Evolutionary conservation across 1,284 basidiomycete genomes (phyloP), one percentile per base, ranked within the genome.

Genomic region (Microbotryum scabiosae): DNA sequence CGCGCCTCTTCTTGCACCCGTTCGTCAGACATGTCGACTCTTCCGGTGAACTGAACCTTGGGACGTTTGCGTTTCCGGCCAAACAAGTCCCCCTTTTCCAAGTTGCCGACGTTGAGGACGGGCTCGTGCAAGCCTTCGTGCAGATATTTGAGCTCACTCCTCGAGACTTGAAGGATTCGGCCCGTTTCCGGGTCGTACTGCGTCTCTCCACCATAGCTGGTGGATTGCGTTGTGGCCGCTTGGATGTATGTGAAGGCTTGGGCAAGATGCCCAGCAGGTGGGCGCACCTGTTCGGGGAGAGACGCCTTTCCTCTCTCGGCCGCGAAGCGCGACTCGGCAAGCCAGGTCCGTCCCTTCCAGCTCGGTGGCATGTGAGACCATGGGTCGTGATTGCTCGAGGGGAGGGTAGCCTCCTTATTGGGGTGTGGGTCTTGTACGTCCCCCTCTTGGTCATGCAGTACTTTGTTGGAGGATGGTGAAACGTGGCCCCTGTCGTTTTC

Each of bases 161-260:
- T 55, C 5, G 41, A 21, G 20, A 68, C 30, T 46, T 18, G 41
- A 45, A 41, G 47, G 5, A 62, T 57, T 30, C 67, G 46, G 3
- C 64, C 64, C 3, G 64, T 66, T 23, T 25, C 26, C 20, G 49
- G 45, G 23, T 64, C 65, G 25, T 45, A 41, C 16, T 12, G 36
- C 36, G 36, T 41, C 36, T 41, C 8, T 20, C 56, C 18, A 54
- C 25, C 1, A 56, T 51, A 5, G 45, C 48, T 16, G 26, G 23
- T 8, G 60, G 43, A 16, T 43, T 23, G 4, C 9, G 3, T n/a
- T 16, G 14, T 4, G 6, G 8, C 10, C 56, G 46, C 21, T 59
- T 53, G 58, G 5, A 64, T 45, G 41, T 48, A 68, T 51, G 61
- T 64, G 57, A 62, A 57, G 23, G 66, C 66, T 16, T 57, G 59